These are phyloP conservation scores for Termitomyces sp. DNA, from an alignment of 768 basidiomycete genomes.

Conservation along the genomic window DNA sequence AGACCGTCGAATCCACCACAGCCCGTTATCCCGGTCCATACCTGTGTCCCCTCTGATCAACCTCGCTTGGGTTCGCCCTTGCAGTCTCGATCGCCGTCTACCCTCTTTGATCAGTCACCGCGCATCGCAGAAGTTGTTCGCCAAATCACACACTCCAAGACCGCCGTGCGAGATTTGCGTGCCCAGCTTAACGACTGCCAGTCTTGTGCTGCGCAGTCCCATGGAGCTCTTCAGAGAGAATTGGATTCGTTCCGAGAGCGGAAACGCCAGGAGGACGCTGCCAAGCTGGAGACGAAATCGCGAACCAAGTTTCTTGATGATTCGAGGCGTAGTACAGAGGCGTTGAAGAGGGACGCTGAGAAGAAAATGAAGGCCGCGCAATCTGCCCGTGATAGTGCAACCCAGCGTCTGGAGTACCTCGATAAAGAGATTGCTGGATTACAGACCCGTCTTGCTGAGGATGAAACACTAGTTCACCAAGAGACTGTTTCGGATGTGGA, in stretches of 20 bases:
- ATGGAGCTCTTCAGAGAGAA: conserved; percentile 61
- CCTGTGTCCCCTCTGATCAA: conserved; percentile 23
- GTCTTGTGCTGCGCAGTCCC: conserved; percentile 49
- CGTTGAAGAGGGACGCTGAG: conserved; percentile 77
- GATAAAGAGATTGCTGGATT: conserved; percentile 56
- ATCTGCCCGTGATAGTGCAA: conserved; percentile 55
- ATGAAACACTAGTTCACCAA: conserved; percentile 44
- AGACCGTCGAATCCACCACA: conserved; percentile 23
- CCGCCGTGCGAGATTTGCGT: conserved; percentile 61
- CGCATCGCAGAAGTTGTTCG: conserved; percentile 69
- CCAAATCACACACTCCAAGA: conserved; percentile 61
- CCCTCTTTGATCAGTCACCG: conserved; percentile 58
- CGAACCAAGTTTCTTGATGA: conserved; percentile 87
- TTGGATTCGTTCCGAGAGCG: conserved; percentile 66
- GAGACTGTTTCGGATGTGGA: conserved; percentile 43
- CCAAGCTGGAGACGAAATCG: conserved; percentile 72
- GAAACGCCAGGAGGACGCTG: conserved; percentile 80
- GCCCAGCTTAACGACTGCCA: conserved; percentile 63
- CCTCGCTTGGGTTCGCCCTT: conserved; percentile 23
- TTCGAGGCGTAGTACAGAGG: conserved; percentile 76
- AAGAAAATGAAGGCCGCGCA: conserved; percentile 76
- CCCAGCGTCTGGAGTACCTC: conserved; percentile 49
- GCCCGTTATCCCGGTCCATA: conserved; percentile 19
- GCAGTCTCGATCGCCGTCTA: conserved; percentile 33
- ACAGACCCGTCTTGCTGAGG: conserved; percentile 47